A percentile compares a stretch with the other conserved stretches of the same genome.
These are phyloP conservation scores for Aspergillus brunneoviolaceus DNA, from an alignment of 2,329 filamentous ascomycete species.

Conservation along the genomic window DNA sequence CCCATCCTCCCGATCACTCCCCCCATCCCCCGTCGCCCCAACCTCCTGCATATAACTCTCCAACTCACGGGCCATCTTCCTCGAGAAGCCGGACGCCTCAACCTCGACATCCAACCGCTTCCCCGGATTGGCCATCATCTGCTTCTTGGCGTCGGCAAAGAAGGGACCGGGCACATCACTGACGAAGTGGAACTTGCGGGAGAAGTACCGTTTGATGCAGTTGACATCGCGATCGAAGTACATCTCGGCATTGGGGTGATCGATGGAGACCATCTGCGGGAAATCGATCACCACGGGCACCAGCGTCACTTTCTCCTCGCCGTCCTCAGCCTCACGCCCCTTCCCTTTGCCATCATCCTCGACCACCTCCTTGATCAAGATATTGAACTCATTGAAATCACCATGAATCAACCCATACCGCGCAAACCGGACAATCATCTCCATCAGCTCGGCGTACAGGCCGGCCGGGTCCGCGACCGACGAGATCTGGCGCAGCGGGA, in stretches of 20 bases:
- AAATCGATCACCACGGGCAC: conserved; percentile 93
- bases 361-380: conserved; percentile 74
- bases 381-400: conserved; percentile 99
- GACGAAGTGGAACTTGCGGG: conserved; percentile 82
- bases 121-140: conserved; percentile 59
- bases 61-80: conserved; percentile 93
- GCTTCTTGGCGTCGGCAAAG: conserved; percentile 79
- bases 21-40: conserved; percentile 56
- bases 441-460: conserved; percentile 90
- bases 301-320: conserved; percentile 51
- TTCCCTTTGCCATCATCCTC: conserved; percentile 46
- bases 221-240: conserved; percentile 96
- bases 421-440: conserved; percentile 79
- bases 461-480: conserved; percentile 76
- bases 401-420: conserved; percentile 90
- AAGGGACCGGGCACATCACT: conserved; percentile 79
- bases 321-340: conserved; percentile 32
- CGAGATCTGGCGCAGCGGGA: conserved; percentile 85
- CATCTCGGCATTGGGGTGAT: conserved; percentile 90
- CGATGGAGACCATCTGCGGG: conserved; percentile 95
- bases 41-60: conserved; percentile 83
- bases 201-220: conserved; percentile 93
- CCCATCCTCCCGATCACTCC: conserved; percentile 40
- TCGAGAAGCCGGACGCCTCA: conserved; percentile 91
- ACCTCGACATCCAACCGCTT: conserved; percentile 81